These are phyloP conservation scores for Odontarrhena argentea DNA, from an alignment of 345 rosid genomes.

Conservation along the genomic window DNA sequence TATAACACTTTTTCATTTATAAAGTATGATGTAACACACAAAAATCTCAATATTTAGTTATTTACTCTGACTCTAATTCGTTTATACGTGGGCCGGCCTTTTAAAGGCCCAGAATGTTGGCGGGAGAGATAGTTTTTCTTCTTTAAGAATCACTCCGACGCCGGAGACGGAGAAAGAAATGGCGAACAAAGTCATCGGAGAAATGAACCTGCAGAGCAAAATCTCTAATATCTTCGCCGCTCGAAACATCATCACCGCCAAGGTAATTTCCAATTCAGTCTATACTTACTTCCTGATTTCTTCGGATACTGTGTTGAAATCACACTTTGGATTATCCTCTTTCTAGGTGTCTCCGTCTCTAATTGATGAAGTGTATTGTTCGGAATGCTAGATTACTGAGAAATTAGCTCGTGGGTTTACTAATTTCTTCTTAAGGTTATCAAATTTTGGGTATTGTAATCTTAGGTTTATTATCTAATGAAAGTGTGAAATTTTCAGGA, in stretches of 20 bases:
- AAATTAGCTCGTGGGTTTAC: not conserved
- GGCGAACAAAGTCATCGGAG: constrained; percentile 73
- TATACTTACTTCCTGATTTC: not conserved
- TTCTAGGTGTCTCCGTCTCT: not conserved
- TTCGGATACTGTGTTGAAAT: not conserved
- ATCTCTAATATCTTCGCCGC: constrained; percentile 70
- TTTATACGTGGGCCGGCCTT: too few relatives aligned
- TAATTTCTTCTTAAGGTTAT: not conserved
- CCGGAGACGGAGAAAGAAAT: constrained; percentile 32
- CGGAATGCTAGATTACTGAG: not conserved
- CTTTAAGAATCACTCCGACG: constrained; percentile 14
- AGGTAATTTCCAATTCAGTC: constrained; percentile 43
- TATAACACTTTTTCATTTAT: too few relatives aligned
- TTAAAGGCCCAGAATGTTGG: not conserved
- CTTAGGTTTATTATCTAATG: not conserved
- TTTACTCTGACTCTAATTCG: too few relatives aligned
- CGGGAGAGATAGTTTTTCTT: constrained; percentile 11
- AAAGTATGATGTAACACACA: too few relatives aligned
- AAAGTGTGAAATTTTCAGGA: constrained; percentile 45
- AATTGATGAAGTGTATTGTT: not conserved
- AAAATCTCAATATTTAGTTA: too few relatives aligned
- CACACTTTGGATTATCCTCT: not conserved
- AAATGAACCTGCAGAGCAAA: constrained; percentile 58
- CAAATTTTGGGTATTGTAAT: not conserved
- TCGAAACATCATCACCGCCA: constrained; percentile 69